Evolutionary conservation across 495 filamentous ascomycete species (phyloP).

Genomic region (Platismatia glauca): DNA sequence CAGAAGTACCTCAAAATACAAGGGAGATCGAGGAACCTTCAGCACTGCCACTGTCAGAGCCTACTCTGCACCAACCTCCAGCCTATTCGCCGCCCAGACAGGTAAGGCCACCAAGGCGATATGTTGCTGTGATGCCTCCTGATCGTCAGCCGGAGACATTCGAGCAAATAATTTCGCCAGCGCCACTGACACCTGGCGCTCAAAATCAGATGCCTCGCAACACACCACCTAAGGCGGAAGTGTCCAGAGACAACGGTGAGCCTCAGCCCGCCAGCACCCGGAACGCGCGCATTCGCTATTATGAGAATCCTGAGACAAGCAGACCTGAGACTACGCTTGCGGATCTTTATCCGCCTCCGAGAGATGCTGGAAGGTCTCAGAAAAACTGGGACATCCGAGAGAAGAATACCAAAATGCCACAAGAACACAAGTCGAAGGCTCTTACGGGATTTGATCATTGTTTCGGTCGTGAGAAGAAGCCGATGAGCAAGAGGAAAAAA

Average conservation of each 20-base stretch:
- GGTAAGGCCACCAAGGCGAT: constrained; percentile 27
- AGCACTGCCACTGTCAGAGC: constrained; percentile 14
- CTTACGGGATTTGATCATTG: constrained; percentile 7
- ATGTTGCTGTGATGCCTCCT: constrained; percentile 29
- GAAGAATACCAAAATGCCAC: constrained; percentile 49
- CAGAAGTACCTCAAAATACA: not conserved
- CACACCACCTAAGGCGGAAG: constrained; percentile 34
- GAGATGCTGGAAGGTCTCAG: constrained; percentile 38
- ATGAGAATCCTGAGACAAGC: not conserved
- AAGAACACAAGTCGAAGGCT: constrained; percentile 27
- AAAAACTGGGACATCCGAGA: constrained; percentile 50
- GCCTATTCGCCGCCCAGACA: constrained; percentile 12
- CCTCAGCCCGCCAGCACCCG: not conserved
- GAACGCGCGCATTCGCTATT: not conserved
- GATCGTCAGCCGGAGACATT: constrained; percentile 19
- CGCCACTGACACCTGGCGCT: constrained; percentile 25
- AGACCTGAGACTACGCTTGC: constrained; percentile 41
- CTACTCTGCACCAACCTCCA: constrained; percentile 20
- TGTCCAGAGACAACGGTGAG: not conserved
- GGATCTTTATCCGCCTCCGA: constrained; percentile 53
- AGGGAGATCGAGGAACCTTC: not conserved
- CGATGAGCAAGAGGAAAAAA: constrained; percentile 45
- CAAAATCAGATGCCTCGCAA: constrained; percentile 23
- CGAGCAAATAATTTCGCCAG: constrained; percentile 24
- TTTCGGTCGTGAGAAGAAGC: constrained; percentile 17